These are phyloP conservation scores for Diaporthe ampelina DNA, from an alignment of 2,329 filamentous ascomycete species.

Conservation along the genomic window DNA sequence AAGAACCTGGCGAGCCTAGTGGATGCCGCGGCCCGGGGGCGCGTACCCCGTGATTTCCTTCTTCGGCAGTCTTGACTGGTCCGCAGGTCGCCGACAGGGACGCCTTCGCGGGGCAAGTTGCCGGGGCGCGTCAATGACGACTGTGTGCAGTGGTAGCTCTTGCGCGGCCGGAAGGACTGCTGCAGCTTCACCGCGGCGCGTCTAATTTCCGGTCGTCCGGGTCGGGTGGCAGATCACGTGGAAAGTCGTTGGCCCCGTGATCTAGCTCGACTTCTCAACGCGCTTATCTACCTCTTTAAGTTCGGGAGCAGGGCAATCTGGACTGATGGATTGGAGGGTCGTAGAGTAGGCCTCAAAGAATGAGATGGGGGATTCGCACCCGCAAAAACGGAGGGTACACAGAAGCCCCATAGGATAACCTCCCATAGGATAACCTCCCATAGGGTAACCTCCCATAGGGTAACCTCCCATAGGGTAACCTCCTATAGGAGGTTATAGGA, in stretches of 20 bases:
- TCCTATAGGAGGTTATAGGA: no score
- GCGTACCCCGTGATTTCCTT: background rate
- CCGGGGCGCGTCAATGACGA: background rate
- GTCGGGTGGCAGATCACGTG: background rate
- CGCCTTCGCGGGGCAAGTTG: slow-evolving; percentile 13
- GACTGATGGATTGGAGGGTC: no score
- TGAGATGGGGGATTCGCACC: no score
- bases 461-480: no score
- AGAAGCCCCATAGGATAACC: no score
- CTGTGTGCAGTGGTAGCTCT: slow-evolving; percentile 6
- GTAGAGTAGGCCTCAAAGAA: no score
- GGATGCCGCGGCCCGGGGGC: background rate
- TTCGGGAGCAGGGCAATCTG: no score
- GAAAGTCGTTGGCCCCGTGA: background rate
- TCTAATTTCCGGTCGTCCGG: slow-evolving; percentile 24
- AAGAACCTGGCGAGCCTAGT: background rate
- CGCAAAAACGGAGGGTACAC: no score
- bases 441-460: no score
- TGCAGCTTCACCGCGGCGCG: background rate
- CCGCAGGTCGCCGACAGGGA: background rate
- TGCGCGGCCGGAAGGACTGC: slow-evolving; percentile 2
- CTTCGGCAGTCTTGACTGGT: background rate
- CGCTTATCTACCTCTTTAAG: no score
- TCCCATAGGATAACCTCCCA: no score
- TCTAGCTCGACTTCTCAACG: background rate